Evolutionary conservation across 805 yeast genomes (phyloP), one percentile per base, ranked within the genome.

Genomic region (Lachancea thermotolerans): DNA sequence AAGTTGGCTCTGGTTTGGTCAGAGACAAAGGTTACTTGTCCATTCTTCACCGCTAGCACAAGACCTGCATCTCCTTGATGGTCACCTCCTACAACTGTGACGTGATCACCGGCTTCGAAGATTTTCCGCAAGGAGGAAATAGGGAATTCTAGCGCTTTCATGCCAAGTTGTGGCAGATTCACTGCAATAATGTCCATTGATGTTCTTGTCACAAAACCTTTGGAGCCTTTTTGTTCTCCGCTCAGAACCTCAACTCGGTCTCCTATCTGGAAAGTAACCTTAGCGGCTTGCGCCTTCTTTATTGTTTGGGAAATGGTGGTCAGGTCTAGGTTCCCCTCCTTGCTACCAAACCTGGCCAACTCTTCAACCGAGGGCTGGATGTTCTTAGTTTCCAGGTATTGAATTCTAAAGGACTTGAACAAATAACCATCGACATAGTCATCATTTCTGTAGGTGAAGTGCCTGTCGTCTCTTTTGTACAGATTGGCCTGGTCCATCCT

Each of bases 21-120:
- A 40, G 95, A 83, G 53, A 93, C 78, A 52, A 93, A 74, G 0
- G 95, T 86, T 21, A 90, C 97, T 49, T 88, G 86, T 60, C 90
- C 95, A 41, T 82, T 85, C 43, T 78, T 77, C 18, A 87, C 78
- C 53, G 80, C 75, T 35, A 93, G 89, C 41, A 93, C 95, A 69
- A 93, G 75, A 69, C 99, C 99, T 31, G 96, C 88, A 59, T 90
- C 96, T 58, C 91, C 96, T 43, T 80, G 73, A 64, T 87, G 95
- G 59, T 85, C 88, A 61, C 99, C 99, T 59, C 82, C 86, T 33
- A 85, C 77, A 29, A 91, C 93, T 47, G 95, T 82, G 17, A 93
- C 96, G 64, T 93, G 97, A 64, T 91, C 98, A 73, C 99, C 99
- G 35, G 87, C 80, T 43, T 75, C 68, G 66, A 91, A 91, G 44